Evolutionary conservation across 1,139 yeast genomes (phyloP), one percentile per base, ranked within the genome.

Genomic region (Scheffersomyces titani): DNA sequence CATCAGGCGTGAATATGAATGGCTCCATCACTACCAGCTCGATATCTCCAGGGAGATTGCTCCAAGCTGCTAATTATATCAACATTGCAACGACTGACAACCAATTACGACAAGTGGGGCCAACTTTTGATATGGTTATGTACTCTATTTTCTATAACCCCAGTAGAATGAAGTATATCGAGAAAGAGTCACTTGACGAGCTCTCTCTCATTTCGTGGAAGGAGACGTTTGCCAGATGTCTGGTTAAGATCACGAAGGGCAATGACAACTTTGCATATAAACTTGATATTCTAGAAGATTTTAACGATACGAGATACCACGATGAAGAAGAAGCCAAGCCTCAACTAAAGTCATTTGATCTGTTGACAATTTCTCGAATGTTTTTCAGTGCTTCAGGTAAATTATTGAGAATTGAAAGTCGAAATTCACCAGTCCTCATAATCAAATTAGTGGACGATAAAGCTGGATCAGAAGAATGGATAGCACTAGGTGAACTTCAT

Each of bases 331-430:
- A 75, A 19, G 74, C 70, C 22, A 71, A 67, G 3, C 79, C 83
- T 0, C 72, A 71, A 18, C 61, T 63, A 1, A 67, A 73, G 21
- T 59, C 65, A 3, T 68, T 82, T 44, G 78, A 82, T 51, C 70
- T 88, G 2, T 67, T 74, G 9, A 67, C 74, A 2, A 75, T 90
- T 3, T 74, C 80, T 6, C 77, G 87, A 58, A 70, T 89, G 57
- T 90, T 88, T 63, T 90, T 89, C 71, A 85, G 89, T 58, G 90
- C 90, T 1, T 87, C 93, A 1, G 96, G 96, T 0, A 81, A 81
- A 55, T 71, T 90, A 18, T 77, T 90, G 47, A 84, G 84, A 55
- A 74, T 90, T 19, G 91, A 87, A 49, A 91, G 86, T 50, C 77
- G 87, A 46, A 82, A 81, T 54, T 76, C 88, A 0, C 93, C 96